A percentile compares a stretch with the other conserved stretches of the same genome.
phyloP scores from a whole-genome alignment of 1,139 yeast species.

The Wickerhamiella pararugosa region DNA sequence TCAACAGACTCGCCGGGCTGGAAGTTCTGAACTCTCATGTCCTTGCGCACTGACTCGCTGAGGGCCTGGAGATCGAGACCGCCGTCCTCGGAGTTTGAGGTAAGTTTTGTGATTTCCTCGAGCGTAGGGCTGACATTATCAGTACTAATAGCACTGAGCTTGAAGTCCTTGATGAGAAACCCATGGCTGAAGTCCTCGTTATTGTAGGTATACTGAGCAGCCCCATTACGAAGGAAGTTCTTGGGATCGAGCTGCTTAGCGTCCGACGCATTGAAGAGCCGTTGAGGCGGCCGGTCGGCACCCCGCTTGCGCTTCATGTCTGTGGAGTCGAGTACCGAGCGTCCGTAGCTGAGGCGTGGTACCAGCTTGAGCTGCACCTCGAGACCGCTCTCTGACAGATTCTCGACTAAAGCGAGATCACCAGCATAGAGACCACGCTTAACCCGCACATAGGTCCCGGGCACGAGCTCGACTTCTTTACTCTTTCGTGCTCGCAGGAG shows the following conservation, averaged over 20 bases:
- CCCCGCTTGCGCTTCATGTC: conserved; percentile 35
- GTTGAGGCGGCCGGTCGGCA: conserved; percentile 60
- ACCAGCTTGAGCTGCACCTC: conserved; percentile 86
- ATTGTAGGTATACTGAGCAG: conserved; percentile 56
- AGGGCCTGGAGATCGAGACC: conserved; percentile 75
- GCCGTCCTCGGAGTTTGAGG: conserved; percentile 44
- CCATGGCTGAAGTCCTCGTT: conserved; percentile 89
- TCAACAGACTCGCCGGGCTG: conserved; percentile 94
- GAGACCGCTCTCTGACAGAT: conserved; percentile 83
- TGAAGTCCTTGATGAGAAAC: conserved; percentile 71
- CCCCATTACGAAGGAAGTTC: conserved; percentile 53
- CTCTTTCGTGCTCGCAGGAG: conserved; percentile 80
- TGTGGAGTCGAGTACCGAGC: conserved; percentile 42
- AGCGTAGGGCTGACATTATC: conserved; percentile 76
- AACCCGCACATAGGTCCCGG: conserved; percentile 84
- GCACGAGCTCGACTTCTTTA: conserved; percentile 72
- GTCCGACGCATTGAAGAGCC: conserved; percentile 49
- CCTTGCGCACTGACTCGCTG: conserved; percentile 65
- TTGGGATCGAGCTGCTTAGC: conserved; percentile 50
- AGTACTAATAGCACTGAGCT: conserved; percentile 65
- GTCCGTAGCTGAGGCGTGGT: conserved; percentile 86
- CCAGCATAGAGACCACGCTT: conserved; percentile 86
- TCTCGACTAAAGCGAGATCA: conserved; percentile 85
- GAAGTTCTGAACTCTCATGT: conserved; percentile 45
- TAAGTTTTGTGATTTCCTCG: conserved; percentile 78